Conservation (phyloP, 2,329 filamentous ascomycete genomes). For the Juglanconis juglandina region DNA sequence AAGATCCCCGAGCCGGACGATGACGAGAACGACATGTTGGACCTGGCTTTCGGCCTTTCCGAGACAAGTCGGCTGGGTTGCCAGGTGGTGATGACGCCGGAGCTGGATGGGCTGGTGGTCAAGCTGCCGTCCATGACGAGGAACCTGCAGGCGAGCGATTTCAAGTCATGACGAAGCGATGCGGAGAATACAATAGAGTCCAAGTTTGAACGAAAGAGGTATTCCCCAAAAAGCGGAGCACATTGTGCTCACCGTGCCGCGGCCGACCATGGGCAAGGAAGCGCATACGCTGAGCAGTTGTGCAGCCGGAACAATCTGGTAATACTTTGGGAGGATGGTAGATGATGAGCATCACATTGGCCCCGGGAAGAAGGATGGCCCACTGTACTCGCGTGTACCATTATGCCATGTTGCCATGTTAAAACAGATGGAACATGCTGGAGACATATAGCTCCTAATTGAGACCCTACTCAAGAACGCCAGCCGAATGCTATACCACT, state of each 20-base stretch:
- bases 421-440: background rate
- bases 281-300: background rate
- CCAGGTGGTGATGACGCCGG: conserved; percentile 87
- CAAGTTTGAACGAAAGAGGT: background rate
- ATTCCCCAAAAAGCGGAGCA: background rate
- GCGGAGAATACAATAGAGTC: background rate
- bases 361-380: background rate
- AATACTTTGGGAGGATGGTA: background rate
- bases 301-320: too few relatives aligned
- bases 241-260: background rate
- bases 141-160: conserved; percentile 94
- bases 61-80: conserved; percentile 83
- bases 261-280: background rate
- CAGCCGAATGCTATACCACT: background rate
- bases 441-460: conserved; percentile 8
- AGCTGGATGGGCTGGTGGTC: conserved; percentile 81
- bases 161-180: conserved; percentile 40
- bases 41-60: conserved; percentile 83
- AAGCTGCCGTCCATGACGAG: conserved; percentile 89
- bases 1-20: conserved; percentile 71
- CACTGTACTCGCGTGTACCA: conserved; percentile 14
- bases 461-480: conserved; percentile 14
- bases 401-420: background rate
- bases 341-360: background rate
- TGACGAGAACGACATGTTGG: conserved; percentile 83